A percentile compares a stretch with the other conserved stretches of the same genome.
phyloP scores from a whole-genome alignment of 345 rosid species.

The Lepidium aucheri region DNA sequence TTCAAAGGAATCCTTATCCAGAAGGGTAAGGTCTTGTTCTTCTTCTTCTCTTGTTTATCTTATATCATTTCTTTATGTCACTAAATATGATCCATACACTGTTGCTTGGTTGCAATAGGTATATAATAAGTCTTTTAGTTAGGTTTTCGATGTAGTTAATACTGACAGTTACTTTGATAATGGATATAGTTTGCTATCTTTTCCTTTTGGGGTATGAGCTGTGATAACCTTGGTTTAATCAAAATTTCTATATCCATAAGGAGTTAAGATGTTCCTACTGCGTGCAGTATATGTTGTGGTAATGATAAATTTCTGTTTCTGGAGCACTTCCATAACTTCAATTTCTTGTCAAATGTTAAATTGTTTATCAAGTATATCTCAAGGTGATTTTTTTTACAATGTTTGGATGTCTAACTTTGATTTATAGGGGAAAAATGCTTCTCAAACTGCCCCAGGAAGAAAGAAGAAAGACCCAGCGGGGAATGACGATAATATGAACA shows the following conservation, averaged over 20 bases:
- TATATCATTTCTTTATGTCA: conserved; percentile 1
- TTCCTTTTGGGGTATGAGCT: conserved; percentile 14
- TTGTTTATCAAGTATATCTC: neutral
- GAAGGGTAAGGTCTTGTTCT: conserved; percentile 39
- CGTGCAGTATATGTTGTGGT: neutral
- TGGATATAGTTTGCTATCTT: neutral
- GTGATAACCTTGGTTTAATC: neutral
- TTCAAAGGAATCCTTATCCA: conserved; percentile 57
- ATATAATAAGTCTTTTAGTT: neutral
- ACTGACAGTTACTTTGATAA: neutral
- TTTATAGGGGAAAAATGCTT: conserved; percentile 51
- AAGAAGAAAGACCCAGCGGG: conserved; percentile 61
- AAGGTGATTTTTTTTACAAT: neutral
- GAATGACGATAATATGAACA: conserved; percentile 33
- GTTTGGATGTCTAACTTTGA: conserved; percentile 14
- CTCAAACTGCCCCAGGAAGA: conserved; percentile 52
- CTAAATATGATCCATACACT: neutral
- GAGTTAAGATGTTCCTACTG: neutral
- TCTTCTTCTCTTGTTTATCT: neutral
- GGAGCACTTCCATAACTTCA: neutral
- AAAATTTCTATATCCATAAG: neutral
- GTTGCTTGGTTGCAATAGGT: neutral
- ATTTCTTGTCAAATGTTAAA: neutral
- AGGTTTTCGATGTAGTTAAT: neutral
- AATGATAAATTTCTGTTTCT: neutral